Base-by-base conservation (phyloP, 148 eudicot genomes). In the Fagopyrum tataricum region DNA sequence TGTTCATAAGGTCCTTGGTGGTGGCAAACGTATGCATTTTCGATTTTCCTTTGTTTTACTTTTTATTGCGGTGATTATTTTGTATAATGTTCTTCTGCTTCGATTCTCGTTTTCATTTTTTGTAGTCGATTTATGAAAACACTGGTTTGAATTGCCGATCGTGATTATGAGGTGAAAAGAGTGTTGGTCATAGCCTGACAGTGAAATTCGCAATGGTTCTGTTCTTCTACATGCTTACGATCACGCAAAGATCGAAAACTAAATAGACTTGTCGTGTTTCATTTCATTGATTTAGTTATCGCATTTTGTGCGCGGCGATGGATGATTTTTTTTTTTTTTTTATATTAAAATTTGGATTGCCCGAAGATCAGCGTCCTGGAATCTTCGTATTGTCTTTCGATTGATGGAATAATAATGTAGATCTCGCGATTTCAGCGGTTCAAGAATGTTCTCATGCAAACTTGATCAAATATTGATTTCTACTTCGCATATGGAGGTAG, bases 1-100 rank as follows among this genome's bases (percentile, higher is more conserved):
- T 47, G 84, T 91, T 61, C 96, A 91, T 64, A 84, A 82, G 75
- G 87, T 91, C 62, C 87, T 91, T 43, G 96, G 96, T 73, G 96
- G 93, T 72, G 96, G 93, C 41, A 87, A 88, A 87, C 88, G 96
- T 91, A 84, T 23, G 82, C 44, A 0, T 37, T 18, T 70, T 12
- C 42, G 42, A 37, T 67, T 67, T 37, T 67, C 44, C 7, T 41
- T 41, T 2, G 24, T 55, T 44, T 8, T 43, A 3, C 26, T 18
- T 5, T 70, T 18, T 70, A 4, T 43, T 4, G 40, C 11, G 67
- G 23, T 23, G 64, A 56, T 21, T 2, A 56, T 23, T 56, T 17
- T 14, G 37, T 56, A 9, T 56, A 6, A 20, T 61, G 23, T 24
- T 61, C 67, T 61, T 61, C 67, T 61, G 67, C 39, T 61, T n/a